Evolutionary conservation across 768 basidiomycete species (phyloP).

Genomic region (Suillus plorans): DNA sequence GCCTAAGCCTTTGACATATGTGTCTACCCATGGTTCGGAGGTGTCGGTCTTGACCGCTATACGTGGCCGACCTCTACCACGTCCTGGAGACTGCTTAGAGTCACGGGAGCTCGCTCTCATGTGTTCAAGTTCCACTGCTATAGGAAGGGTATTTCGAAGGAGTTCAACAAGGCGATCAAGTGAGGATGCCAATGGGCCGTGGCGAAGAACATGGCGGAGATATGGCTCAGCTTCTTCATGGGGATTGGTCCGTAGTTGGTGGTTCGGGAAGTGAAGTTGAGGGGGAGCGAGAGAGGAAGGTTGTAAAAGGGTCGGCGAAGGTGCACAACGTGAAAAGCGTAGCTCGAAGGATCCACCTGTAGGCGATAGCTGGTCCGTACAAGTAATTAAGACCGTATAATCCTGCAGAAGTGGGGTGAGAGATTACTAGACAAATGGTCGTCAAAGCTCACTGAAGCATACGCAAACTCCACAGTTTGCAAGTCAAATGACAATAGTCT

Average conservation of each 20-base stretch:
- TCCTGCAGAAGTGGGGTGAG: constrained; percentile 41
- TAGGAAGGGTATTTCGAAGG: constrained; percentile 74
- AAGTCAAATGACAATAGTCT: constrained; percentile 87
- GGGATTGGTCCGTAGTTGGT: constrained; percentile 49
- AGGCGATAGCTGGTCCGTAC: constrained; percentile 70
- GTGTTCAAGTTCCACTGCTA: constrained; percentile 67
- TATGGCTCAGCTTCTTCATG: constrained; percentile 79
- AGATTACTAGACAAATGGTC: background rate
- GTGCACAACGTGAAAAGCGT: constrained; percentile 57
- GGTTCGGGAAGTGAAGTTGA: constrained; percentile 32
- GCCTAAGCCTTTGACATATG: constrained; percentile 76
- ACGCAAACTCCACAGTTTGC: constrained; percentile 89
- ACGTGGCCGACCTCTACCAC: constrained; percentile 21
- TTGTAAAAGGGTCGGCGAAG: constrained; percentile 11
- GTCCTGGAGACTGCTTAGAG: constrained; percentile 13
- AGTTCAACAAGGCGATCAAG: constrained; percentile 66
- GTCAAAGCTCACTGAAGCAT: constrained; percentile 50
- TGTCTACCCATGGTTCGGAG: constrained; percentile 46
- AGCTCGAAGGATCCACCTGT: constrained; percentile 73
- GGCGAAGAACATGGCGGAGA: constrained; percentile 68
- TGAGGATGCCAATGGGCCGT: constrained; percentile 63
- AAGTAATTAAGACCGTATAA: constrained; percentile 76
- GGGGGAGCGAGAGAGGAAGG: constrained; percentile 23
- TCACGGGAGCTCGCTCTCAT: constrained; percentile 39
- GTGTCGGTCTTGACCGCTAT: constrained; percentile 1